Base-by-base conservation (phyloP, 139 green algal genomes). In the Chlorella sp. region DNA sequence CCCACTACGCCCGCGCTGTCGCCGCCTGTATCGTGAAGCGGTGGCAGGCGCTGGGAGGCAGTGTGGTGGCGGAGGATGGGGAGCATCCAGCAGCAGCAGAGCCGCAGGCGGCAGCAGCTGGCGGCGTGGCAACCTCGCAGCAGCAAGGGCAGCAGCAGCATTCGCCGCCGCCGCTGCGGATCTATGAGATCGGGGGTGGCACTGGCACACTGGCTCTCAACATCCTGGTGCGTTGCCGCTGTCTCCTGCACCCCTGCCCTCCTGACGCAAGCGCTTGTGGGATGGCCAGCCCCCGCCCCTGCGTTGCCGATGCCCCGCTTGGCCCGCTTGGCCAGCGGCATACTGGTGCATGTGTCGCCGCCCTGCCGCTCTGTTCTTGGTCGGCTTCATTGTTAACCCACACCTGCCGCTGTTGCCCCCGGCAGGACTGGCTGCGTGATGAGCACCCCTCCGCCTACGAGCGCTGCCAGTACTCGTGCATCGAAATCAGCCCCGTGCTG, bases 131-230 rank as follows among this genome's bases (percentile, higher is more conserved):
- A 57, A 9, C 48, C 5, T 57, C 9, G 37, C 60, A 40, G n/a
- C 26, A 36, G 79, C 39, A 21, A 7, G 39, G 79, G 78, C 78
- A 69, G 87, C 83, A 73, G 48, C 48, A 9, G 7, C 48, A 5
- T 57, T 9, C 9, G 71, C 28, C 64, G 79, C 84, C 39, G 42
- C 92, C 94, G 40, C 90, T 98, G 61, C n/a, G 71, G 18, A 95
- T 98, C 0, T 90, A 95, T 21, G 96, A 98, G 93, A 89, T 98
- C 28, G 97, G 97, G 1, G 97, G 95, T 19, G 97, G 97, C 48
- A 97, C 95, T 16, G 97, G 96, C 60, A 97, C 94, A 0, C 92
- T 98, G 48, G 96, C 96, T 0, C 73, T 69, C 15, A 92, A 96
- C 89, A 89, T 98, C 0, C 90, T 98, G 94, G 95, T 97, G 83